These are phyloP conservation scores for Sambucus nigra DNA, from an alignment of 129 eudicot genomes.

Conservation along the genomic window DNA sequence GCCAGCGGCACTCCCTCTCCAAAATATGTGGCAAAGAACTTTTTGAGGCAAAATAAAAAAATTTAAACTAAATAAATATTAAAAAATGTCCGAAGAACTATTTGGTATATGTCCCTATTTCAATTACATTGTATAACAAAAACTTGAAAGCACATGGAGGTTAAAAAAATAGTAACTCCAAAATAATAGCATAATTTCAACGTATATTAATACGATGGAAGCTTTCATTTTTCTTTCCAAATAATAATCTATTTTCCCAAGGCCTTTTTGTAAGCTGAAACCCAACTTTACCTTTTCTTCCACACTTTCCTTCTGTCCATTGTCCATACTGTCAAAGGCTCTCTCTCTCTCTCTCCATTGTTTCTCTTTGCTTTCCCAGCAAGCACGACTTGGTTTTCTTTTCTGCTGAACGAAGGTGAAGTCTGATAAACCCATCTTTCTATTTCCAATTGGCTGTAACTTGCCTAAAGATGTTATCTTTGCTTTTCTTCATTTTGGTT, in stretches of 20 bases:
- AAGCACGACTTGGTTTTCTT: conserved; percentile 18
- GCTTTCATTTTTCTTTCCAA: background rate
- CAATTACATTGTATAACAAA: no score
- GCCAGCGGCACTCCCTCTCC: no score
- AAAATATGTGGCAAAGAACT: no score
- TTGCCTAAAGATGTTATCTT: conserved; percentile 27
- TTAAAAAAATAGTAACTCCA: no score
- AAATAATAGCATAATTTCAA: no score
- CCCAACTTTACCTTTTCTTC: conserved; percentile 37
- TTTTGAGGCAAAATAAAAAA: no score
- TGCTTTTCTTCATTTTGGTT: conserved; percentile 30
- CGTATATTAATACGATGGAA: no score
- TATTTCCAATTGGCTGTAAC: conserved; percentile 22
- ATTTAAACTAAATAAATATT: no score
- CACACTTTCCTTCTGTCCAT: conserved; percentile 31
- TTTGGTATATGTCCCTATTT: no score
- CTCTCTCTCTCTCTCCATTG: conserved; percentile 28
- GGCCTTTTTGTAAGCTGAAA: conserved; percentile 42
- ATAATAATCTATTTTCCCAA: conserved; percentile 37
- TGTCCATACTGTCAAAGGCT: conserved; percentile 30
- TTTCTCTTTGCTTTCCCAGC: conserved; percentile 17
- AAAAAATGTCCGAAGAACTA: no score
- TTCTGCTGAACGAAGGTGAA: conserved; percentile 22
- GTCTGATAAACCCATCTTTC: conserved; percentile 7
- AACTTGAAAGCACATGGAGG: no score